Base-by-base conservation (phyloP, 768 basidiomycete genomes). In the Kwoniella shandongensis region DNA sequence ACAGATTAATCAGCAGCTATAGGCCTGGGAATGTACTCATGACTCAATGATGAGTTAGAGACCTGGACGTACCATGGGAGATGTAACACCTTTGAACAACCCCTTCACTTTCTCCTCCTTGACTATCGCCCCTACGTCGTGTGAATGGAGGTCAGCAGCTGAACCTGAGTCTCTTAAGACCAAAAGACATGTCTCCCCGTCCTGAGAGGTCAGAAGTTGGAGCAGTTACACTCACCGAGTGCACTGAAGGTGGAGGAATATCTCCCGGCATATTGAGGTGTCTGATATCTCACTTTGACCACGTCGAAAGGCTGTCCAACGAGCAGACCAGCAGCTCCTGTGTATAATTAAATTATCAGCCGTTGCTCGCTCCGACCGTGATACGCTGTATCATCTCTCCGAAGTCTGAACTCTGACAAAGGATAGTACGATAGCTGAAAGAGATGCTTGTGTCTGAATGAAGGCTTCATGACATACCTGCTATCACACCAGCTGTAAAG, bases 291-390 rank as follows among this genome's bases (percentile, higher is more conserved):
- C 29, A 76, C 74, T 51, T 78, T 78, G 55, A 78, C 81, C 22
- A 86, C 89, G 69, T 90, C 89, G 49, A 89, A 86, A 0, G 88
- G 89, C 66, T 87, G 87, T 15, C 88, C 88, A 2, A 86, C 83
- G 3, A 86, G 73, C 3, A 90, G 79, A 25, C 85, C 82, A 0
- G 84, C 81, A 44, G 85, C 83, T 8, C 88, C 88, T 77, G 40
- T n/a, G n/a, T 2, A 56, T 15, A n/a, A 22, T 7, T 11, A 8
- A 7, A 32, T 22, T 22, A 38, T 57, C 22, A 44, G 40, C 40
- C 12, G 23, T 6, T 5, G 27, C 44, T 40, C 13, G 6, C 32
- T 15, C n/a, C 27, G 49, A n/a, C 27, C 6, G 8, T 36, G 18
- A n/a, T 36, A 13, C n/a, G 5, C 12, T 17, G 26, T 32, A 13